Evolutionary conservation across 352 stramenopile species (phyloP), one percentile per base, ranked within the genome.

Genomic region (Phytophthora constricta): DNA sequence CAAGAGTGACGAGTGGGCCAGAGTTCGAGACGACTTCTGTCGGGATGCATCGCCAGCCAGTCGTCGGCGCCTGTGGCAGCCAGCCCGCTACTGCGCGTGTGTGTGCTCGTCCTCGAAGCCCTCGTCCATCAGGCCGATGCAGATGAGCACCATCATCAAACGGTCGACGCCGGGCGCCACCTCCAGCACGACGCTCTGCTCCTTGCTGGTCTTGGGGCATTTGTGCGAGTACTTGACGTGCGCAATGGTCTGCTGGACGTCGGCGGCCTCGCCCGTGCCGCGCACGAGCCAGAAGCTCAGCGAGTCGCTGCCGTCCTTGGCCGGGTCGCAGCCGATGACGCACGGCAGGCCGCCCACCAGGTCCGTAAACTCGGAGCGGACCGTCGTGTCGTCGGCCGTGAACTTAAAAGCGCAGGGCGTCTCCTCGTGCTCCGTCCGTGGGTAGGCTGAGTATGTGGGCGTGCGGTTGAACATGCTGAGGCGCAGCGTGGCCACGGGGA

Each of bases 81-180:
- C 43, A 31, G 8, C 17, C n/a, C 13, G 13, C 46, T 69, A 13
- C 62, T 65, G 31, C 39, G 45, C 5, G 23, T 64, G 46, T 22
- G 68, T 69, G 53, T 76, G 62, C 46, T 69, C 48, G 42, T 71
- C 62, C 19, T 74, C 63, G 28, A 68, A 67, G 27, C 69, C 58
- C 34, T 80, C 69, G 49, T 77, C 70, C 20, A 77, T 34, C 20
- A 80, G 62, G 8, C 65, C 72, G 54, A 80, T 75, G 58, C 72
- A 80, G 37, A 77, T 72, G 31, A 80, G 65, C 49, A 77, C 60
- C 68, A 80, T 77, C 72, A 80, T 80, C 60, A 77, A 72, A 42
- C 59, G 64, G 47, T 80, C 72, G 13, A 80, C 72, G 19, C 69
- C 72, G 19, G 67, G 61, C 10, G 69, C 61, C 41, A 80, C 65